Base-by-base conservation (phyloP, 1,284 basidiomycete species). In the Sanguinoderma infundibulare region DNA sequence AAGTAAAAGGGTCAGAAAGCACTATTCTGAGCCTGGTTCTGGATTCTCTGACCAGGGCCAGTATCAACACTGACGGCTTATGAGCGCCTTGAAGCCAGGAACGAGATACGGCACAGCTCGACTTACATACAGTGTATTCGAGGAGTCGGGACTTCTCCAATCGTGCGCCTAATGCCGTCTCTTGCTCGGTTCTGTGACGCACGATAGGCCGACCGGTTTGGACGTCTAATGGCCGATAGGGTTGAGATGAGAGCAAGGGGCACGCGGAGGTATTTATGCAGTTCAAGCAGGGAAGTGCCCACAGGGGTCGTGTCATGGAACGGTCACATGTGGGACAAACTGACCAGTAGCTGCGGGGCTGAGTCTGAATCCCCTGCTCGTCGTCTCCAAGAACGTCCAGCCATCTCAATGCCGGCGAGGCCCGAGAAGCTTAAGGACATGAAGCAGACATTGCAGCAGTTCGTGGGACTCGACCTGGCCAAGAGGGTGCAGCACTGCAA, bases 241-340 rank as follows among this genome's bases (percentile, higher is more conserved):
- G 49, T 34, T 20, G 8, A 24, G 32, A 15, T 14, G 32, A n/a
- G 49, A 6, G n/a, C 49, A 32, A 22, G 30, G 49, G 28, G 32
- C 20, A 24, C 24, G 42, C 49, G 49, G 49, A 12, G 49, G 49
- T 51, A 51, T 35, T 35, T 51, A 34, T n/a, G 49, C 32, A 34
- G 5, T 51, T 51, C 49, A 51, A 20, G 49, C 34, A 51, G 32
- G 32, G 32, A 51, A 51, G 30, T n/a, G 34, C 32, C 30, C 49
- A 51, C 49, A 51, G 49, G 49, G 34, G 32, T 35, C 49, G 32
- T 51, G 49, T 51, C 49, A 51, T 51, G 20, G 14, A 34, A 20
- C 14, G 32, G 32, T 51, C 49, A 51, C 49, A 51, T 51, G 49
- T 3, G 30, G 20, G 49, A n/a, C 47, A 9, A 20, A 51, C 28